Conservation (phyloP, 2,329 filamentous ascomycete genomes). For the Calonectria multiphialidica region DNA sequence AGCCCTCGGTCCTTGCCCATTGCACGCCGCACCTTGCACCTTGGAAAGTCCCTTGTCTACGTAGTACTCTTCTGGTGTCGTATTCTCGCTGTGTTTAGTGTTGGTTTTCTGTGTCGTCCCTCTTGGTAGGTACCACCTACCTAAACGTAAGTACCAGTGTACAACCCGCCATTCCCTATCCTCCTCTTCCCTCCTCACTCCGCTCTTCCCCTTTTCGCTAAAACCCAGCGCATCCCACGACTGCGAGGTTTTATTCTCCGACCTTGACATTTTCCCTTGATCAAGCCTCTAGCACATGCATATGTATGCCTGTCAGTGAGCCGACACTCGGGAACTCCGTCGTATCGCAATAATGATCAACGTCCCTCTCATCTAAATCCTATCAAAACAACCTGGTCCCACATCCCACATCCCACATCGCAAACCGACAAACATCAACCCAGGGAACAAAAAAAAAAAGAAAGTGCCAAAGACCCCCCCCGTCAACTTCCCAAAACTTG, state of each 20-base stretch:
- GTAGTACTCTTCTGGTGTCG: background rate
- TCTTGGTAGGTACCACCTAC: background rate
- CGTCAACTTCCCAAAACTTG: background rate
- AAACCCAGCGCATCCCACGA: conserved; percentile 3
- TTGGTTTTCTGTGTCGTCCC: background rate
- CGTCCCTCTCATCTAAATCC: conserved; percentile 11
- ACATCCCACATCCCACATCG: conserved; percentile 14
- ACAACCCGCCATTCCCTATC: background rate
- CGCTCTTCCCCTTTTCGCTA: background rate
- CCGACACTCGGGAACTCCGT: background rate
- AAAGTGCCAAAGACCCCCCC: background rate
- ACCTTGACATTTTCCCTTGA: background rate
- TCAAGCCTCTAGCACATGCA: background rate
- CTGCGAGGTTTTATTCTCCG: background rate
- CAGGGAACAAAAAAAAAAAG: background rate
- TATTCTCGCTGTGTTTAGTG: background rate
- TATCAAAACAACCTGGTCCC: conserved; percentile 14
- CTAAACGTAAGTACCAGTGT: background rate
- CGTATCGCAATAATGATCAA: conserved; percentile 7
- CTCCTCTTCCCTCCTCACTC: background rate
- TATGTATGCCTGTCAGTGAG: background rate
- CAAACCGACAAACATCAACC: background rate
- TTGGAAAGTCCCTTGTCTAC: conserved; percentile 6
- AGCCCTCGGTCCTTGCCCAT: background rate
- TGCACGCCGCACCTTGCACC: background rate